A percentile compares a stretch with the other conserved stretches of the same genome.
Conservation (phyloP, 257 asterid genomes). For the Pogostemon cablin region DNA sequence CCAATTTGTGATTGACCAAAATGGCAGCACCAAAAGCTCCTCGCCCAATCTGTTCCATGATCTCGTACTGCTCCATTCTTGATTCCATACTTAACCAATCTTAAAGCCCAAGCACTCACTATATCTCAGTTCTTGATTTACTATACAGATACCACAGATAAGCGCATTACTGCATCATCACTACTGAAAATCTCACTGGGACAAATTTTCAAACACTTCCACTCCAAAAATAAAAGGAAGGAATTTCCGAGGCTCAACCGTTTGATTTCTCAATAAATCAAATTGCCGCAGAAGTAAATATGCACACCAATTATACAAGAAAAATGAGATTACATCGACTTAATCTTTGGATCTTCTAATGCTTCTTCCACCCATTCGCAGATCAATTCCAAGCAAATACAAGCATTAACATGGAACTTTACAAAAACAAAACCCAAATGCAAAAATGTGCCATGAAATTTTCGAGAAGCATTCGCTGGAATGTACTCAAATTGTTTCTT, state of each 20-base stretch:
- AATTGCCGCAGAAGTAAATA: conserved; percentile 17
- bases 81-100: conserved; percentile 68
- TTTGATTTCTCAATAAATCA: conserved; percentile 31
- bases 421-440: background rate
- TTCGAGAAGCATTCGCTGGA: conserved; percentile 28
- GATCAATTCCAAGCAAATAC: conserved; percentile 35
- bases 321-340: conserved; percentile 32
- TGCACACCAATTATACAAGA: conserved; percentile 11
- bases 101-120: conserved; percentile 34
- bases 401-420: conserved; percentile 32
- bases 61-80: conserved; percentile 96
- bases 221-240: conserved; percentile 11
- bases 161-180: conserved; percentile 15
- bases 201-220: conserved; percentile 6
- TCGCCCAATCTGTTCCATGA: conserved; percentile 99
- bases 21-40: conserved; percentile 99
- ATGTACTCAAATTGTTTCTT: conserved; percentile 23
- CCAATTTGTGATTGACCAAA: conserved; percentile 89
- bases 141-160: conserved; percentile 6
- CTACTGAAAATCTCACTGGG: conserved; percentile 31
- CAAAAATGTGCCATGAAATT: conserved; percentile 24
- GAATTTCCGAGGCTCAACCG: conserved; percentile 21
- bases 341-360: conserved; percentile 39
- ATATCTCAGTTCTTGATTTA: conserved; percentile 3
- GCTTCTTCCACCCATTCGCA: conserved; percentile 37